These are phyloP conservation scores for Hondaea fermentalgiana DNA, from an alignment of 108 stramenopile species.

Conservation along the genomic window DNA sequence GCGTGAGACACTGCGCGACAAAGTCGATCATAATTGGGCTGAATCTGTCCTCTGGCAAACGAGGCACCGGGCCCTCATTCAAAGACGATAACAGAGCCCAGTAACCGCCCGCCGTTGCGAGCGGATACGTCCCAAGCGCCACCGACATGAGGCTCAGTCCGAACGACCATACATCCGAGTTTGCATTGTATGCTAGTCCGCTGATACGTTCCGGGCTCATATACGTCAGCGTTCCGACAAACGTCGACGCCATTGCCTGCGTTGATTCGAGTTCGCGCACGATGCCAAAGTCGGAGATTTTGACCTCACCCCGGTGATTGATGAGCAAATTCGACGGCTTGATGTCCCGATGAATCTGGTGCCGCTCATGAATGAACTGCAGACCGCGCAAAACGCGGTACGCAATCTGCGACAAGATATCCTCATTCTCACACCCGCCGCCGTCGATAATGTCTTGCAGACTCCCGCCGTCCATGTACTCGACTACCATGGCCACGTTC, in stretches of 20 bases:
- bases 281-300: conserved; percentile 33
- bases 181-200: conserved; percentile 39
- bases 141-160: conserved; percentile 50
- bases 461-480: conserved; percentile 36
- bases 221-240: conserved; percentile 54
- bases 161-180: conserved; percentile 53
- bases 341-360: conserved; percentile 58
- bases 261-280: conserved; percentile 20
- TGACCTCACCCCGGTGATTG: not conserved
- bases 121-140: conserved; percentile 48
- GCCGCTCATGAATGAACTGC: conserved; percentile 35
- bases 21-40: not conserved
- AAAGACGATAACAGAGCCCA: conserved; percentile 29
- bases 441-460: conserved; percentile 35
- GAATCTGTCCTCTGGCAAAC: not conserved
- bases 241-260: conserved; percentile 41
- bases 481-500: conserved; percentile 42
- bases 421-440: conserved; percentile 44
- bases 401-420: conserved; percentile 38
- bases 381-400: conserved; percentile 36
- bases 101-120: conserved; percentile 7
- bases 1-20: not conserved
- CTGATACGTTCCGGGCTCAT: conserved; percentile 57
- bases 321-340: conserved; percentile 52
- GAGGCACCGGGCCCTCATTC: conserved; percentile 22